Evolutionary conservation across 768 basidiomycete species (phyloP).

Genomic region (Russula ochroleuca): DNA sequence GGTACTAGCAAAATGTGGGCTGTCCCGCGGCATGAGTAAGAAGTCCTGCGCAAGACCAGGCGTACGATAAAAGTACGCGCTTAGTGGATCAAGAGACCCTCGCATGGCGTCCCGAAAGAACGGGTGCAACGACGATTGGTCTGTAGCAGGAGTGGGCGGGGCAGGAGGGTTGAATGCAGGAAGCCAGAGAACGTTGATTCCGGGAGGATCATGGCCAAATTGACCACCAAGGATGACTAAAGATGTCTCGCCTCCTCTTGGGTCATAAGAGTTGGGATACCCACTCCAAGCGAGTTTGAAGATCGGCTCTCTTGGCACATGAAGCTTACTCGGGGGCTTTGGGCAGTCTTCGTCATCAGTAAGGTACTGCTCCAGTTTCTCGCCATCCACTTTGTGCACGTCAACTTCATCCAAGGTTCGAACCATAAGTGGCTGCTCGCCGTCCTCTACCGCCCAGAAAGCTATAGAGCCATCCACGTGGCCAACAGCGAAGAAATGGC

Average conservation of each 20-base stretch:
- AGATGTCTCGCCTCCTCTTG: conserved; percentile 65
- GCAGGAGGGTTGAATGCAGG: conserved; percentile 59
- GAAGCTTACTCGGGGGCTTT: conserved; percentile 22
- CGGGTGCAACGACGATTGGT: conserved; percentile 33
- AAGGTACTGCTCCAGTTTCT: conserved; percentile 42
- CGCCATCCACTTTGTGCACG: conserved; percentile 51
- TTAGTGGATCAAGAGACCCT: conserved; percentile 47
- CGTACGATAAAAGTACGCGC: conserved; percentile 56
- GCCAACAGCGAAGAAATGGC: conserved; percentile 73
- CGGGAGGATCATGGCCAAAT: conserved; percentile 47
- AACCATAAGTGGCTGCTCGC: conserved; percentile 69
- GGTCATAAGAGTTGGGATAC: conserved; percentile 61
- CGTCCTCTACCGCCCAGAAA: conserved; percentile 79
- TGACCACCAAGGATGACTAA: conserved; percentile 78
- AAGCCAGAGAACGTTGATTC: conserved; percentile 65
- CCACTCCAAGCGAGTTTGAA: conserved; percentile 85
- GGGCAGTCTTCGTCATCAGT: conserved; percentile 30
- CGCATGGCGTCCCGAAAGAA: conserved; percentile 60
- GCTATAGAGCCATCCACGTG: conserved; percentile 78
- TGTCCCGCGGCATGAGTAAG: conserved; percentile 63
- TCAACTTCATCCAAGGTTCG: conserved; percentile 58
- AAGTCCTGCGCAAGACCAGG: conserved; percentile 69
- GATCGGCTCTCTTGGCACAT: conserved; percentile 59
- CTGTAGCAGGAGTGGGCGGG: conserved; percentile 34
- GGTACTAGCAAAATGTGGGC: conserved; percentile 61